These are phyloP conservation scores for Botryotinia narcissicola DNA, from an alignment of 2,329 filamentous ascomycete genomes.

Conservation along the genomic window DNA sequence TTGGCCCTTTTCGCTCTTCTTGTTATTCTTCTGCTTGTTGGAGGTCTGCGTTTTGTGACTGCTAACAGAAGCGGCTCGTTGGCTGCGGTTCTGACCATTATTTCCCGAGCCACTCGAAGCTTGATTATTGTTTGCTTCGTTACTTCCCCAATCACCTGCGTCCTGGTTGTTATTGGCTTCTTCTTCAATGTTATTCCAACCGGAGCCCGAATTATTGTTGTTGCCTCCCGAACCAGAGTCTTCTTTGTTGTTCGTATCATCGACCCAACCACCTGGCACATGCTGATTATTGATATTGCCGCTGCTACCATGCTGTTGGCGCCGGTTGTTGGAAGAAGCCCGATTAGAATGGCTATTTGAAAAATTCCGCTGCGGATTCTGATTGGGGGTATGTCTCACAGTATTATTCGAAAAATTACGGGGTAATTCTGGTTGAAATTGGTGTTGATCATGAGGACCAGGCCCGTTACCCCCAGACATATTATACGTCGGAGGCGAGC, in stretches of 20 bases:
- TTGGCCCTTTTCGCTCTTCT: neutral
- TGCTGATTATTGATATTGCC: conserved; percentile 4
- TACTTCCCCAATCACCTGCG: conserved; percentile 16
- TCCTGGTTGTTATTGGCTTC: neutral
- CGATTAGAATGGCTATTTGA: conserved; percentile 2
- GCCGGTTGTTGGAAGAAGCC: neutral
- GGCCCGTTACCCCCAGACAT: neutral
- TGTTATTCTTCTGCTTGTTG: conserved; percentile 14
- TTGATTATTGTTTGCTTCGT: conserved; percentile 22
- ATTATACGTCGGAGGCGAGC: conserved; percentile 33
- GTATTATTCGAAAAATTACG: neutral
- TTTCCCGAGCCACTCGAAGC: neutral
- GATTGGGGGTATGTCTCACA: conserved; percentile 6
- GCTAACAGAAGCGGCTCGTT: conserved; percentile 12
- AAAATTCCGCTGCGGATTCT: neutral
- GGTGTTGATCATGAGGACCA: conserved; percentile 3
- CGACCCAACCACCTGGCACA: conserved; percentile 24
- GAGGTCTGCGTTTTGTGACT: conserved; percentile 16
- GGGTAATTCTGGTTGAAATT: neutral
- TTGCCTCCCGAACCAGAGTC: neutral
- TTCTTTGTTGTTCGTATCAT: conserved; percentile 19
- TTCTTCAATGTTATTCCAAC: conserved; percentile 1
- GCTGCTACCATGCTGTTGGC: conserved; percentile 1
- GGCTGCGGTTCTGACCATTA: conserved; percentile 22
- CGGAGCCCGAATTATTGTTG: neutral